Evolutionary conservation across 805 yeast species (phyloP).

Genomic region (Priceomyces castillae): DNA sequence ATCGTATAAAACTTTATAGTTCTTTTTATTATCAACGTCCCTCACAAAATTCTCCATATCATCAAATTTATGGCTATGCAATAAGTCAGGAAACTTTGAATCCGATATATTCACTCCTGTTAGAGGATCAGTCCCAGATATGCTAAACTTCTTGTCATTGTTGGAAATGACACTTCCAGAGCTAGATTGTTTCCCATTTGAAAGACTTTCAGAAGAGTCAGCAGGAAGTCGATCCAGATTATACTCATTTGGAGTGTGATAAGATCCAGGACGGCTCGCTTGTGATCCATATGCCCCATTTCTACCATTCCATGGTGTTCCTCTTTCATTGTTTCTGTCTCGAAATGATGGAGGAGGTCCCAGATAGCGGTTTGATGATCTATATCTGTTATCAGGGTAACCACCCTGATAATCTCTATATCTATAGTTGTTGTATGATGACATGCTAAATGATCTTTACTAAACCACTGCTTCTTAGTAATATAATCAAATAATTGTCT

Average conservation of each 20-base stretch:
- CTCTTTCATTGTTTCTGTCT: background rate
- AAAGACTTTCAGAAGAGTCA: background rate
- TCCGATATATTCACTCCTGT: slow-evolving; percentile 35
- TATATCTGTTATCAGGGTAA: slow-evolving; percentile 4
- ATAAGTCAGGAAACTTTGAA: slow-evolving; percentile 24
- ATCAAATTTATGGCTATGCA: slow-evolving; percentile 26
- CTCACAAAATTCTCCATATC: slow-evolving; percentile 8
- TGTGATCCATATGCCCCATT: slow-evolving; percentile 1
- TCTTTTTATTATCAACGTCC: slow-evolving; percentile 21
- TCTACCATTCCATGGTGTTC: background rate
- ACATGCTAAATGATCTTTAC: background rate
- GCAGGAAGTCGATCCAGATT: background rate
- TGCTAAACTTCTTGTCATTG: background rate
- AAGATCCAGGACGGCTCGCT: background rate
- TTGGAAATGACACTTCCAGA: background rate
- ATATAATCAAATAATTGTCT: too few relatives aligned
- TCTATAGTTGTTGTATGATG: slow-evolving; percentile 9
- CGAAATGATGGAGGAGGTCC: slow-evolving; percentile 2
- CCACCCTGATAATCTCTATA: slow-evolving; percentile 6
- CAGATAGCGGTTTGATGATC: slow-evolving; percentile 1
- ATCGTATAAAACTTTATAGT: slow-evolving; percentile 50
- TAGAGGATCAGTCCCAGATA: slow-evolving; percentile 29
- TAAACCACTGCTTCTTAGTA: background rate
- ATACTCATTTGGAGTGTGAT: background rate
- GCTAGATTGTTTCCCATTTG: background rate